Conservation (phyloP, 495 filamentous ascomycete species). For the Tuber magnatum region DNA sequence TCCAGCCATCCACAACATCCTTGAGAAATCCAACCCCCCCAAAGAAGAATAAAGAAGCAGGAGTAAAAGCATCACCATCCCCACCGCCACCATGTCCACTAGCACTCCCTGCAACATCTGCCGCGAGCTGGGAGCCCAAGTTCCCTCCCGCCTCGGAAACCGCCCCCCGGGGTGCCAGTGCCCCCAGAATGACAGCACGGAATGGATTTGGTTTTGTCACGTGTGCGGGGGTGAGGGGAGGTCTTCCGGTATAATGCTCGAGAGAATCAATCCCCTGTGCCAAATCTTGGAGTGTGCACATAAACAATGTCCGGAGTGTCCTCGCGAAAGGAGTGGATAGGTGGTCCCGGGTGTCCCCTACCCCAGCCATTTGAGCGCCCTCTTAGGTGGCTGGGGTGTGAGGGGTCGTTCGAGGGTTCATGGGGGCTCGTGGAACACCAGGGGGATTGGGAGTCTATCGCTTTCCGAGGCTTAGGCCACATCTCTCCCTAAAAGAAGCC, state of each 20-base stretch:
- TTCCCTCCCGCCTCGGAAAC: not conserved
- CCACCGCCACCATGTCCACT: not conserved
- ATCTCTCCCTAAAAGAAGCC: not conserved
- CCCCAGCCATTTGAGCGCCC: not conserved
- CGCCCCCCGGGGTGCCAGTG: not conserved
- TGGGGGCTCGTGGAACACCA: not conserved
- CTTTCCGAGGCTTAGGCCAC: not conserved
- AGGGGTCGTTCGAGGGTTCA: not conserved
- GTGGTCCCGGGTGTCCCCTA: not conserved
- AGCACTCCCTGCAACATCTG: not conserved
- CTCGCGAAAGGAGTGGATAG: not conserved
- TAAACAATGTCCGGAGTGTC: not conserved
- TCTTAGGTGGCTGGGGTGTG: not conserved
- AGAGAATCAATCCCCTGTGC: not conserved
- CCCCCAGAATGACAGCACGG: not conserved
- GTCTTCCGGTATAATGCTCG: not conserved
- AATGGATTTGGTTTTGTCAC: not conserved
- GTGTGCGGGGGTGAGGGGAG: not conserved
- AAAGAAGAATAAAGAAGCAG: not conserved
- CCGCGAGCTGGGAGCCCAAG: fast-evolving
- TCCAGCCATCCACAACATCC: not conserved
- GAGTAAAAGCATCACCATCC: not conserved
- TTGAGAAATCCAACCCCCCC: not conserved
- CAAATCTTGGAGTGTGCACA: not conserved
- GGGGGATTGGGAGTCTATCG: not conserved